Evolutionary conservation across 768 basidiomycete species (phyloP).

Genomic region (Suillus tomentosus): DNA sequence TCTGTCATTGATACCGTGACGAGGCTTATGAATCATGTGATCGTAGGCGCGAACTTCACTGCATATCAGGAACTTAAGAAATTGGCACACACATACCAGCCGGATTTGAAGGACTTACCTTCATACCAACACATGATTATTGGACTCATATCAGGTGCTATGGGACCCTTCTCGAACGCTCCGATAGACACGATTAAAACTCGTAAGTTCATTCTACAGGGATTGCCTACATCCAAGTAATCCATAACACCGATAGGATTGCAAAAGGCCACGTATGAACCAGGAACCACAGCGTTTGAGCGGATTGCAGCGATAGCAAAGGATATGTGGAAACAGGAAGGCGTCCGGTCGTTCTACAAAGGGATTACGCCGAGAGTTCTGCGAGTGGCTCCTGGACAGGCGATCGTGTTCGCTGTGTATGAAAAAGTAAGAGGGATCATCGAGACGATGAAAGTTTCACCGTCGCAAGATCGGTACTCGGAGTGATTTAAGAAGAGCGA

Average conservation of each 20-base stretch:
- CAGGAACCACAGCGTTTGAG: constrained; percentile 76
- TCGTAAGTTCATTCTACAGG: constrained; percentile 49
- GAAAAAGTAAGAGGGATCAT: constrained; percentile 80
- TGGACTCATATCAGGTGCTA: constrained; percentile 93
- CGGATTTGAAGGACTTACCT: constrained; percentile 76
- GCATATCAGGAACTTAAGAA: constrained; percentile 97
- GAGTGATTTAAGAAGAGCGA: constrained; percentile 43
- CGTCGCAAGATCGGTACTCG: constrained; percentile 66
- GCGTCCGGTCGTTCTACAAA: constrained; percentile 91
- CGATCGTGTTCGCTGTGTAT: constrained; percentile 97
- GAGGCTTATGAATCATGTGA: constrained; percentile 6
- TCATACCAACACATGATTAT: constrained; percentile 96
- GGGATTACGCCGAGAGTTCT: constrained; percentile 96
- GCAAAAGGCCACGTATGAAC: constrained; percentile 76
- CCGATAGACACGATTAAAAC: constrained; percentile 96
- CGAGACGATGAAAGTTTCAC: constrained; percentile 62
- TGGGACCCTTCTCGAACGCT: constrained; percentile 98
- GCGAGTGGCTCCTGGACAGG: constrained; percentile 95
- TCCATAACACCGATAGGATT: constrained; percentile 51
- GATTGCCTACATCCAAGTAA: constrained; percentile 11
- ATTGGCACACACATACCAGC: constrained; percentile 74
- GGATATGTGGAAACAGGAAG: constrained; percentile 96
- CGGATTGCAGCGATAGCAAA: constrained; percentile 77
- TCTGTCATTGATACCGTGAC: constrained; percentile 4
- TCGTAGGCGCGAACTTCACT: constrained; percentile 90